Percentiles rank a stretch among this genome's conserved stretches.
These are phyloP conservation scores for Crotalaria pallida DNA, from an alignment of 306 rosid genomes.

Conservation along the genomic window DNA sequence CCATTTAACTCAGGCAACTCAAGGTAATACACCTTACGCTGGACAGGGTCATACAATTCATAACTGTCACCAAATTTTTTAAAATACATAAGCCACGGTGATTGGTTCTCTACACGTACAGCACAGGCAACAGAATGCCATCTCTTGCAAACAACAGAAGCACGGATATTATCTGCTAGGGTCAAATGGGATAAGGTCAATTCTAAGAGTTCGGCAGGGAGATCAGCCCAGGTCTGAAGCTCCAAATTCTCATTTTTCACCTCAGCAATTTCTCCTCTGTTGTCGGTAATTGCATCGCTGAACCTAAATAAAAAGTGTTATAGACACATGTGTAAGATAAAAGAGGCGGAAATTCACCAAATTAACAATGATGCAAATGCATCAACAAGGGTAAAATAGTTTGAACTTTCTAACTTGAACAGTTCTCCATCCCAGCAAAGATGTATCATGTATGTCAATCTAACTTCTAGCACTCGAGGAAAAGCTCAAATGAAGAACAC, in stretches of 20 bases:
- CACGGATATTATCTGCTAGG: constrained; percentile 50
- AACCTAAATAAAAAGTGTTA: constrained; percentile 39
- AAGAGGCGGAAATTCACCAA: neutral
- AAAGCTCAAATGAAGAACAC: constrained; percentile 10
- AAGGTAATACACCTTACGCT: constrained; percentile 42
- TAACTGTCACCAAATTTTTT: constrained; percentile 46
- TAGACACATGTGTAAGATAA: neutral
- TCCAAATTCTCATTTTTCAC: constrained; percentile 36
- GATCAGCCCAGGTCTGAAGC: constrained; percentile 60
- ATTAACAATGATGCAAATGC: neutral
- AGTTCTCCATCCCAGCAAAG: neutral
- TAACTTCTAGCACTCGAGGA: neutral
- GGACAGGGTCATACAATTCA: constrained; percentile 69
- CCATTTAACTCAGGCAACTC: constrained; percentile 64
- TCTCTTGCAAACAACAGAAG: constrained; percentile 65
- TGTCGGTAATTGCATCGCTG: constrained; percentile 33
- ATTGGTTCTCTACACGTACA: constrained; percentile 57
- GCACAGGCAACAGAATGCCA: constrained; percentile 58
- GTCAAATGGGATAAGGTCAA: constrained; percentile 38
- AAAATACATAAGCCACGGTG: constrained; percentile 79
- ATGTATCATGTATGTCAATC: neutral
- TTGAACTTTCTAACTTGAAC: neutral
- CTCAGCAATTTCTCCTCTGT: constrained; percentile 17
- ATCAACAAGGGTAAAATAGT: neutral
- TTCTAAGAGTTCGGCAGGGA: constrained; percentile 63